Base-by-base conservation (phyloP, 2,329 filamentous ascomycete genomes). In the Periconia digitata region DNA sequence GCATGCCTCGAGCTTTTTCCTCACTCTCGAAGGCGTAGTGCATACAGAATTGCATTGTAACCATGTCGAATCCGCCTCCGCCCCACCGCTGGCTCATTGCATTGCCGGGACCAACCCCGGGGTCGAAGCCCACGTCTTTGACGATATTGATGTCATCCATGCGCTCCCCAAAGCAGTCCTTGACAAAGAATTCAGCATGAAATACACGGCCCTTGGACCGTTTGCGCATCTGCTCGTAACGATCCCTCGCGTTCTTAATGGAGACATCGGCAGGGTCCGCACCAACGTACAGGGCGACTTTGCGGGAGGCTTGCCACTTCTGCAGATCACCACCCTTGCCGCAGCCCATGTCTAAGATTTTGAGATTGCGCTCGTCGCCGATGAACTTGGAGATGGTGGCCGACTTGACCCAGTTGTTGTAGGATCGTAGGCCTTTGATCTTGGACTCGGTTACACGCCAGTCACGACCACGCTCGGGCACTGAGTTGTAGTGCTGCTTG, bases 381-480 rank as follows among this genome's bases (percentile, higher is more conserved):
- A 69, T 69, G 74, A 96, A 97, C 69, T 96, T 96, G 69, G 97
- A 92, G 59, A 99, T 97, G 59, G 97, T 84, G 42, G 89, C 92
- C 67, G 90, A 96, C 79, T 99, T 99, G 74, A 99, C 83, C 94
- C 94, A 99, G 72, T 99, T 99, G 76, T 99, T 99, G 78, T 96
- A 94, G 58, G 88, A 90, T 44, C 94, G 85, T 44, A 99, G 77
- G 0, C 94, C 94, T 74, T 95, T 96, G 77, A 99, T 99, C 63
- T 89, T 87, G 71, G 89, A 95, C 64, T 95, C 91, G 6, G 90
- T 95, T 69, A 88, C 90, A 42, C 94, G 85, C 92, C 94, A 99
- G 64, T 96, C 91, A 45, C 92, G 85, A 12, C 94, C 94, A 23
- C 92, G 84, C 75, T 99, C 89, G 0, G 92, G 92, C 0, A 97